These are phyloP conservation scores for Chimonanthus praecox DNA, from an alignment of 164 flowering plant species.

Conservation along the genomic window DNA sequence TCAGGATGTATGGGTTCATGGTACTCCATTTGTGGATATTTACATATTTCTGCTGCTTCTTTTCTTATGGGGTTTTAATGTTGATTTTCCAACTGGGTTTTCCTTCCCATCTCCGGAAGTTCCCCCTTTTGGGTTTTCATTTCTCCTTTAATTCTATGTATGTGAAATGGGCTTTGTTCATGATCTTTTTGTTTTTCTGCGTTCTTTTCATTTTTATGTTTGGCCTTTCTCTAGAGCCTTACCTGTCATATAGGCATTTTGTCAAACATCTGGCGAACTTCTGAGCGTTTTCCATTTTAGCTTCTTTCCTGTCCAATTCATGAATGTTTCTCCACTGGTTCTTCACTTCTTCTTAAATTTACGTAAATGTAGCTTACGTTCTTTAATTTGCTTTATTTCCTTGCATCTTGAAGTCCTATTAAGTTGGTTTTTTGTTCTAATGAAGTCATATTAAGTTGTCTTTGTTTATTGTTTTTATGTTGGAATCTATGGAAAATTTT, in stretches of 20 bases:
- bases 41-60: not conserved
- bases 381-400: not conserved
- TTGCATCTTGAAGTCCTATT: not conserved
- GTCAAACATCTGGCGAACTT: too few species aligned
- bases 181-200: not conserved
- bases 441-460: not conserved
- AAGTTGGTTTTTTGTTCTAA: not conserved
- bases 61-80: not conserved
- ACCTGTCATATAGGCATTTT: not conserved
- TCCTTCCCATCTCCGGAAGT: not conserved
- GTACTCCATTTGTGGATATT: not conserved
- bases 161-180: not conserved
- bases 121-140: not conserved
- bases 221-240: not conserved
- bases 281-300: not conserved
- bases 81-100: not conserved
- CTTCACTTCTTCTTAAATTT: too few species aligned
- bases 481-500: not conserved
- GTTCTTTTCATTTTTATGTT: too few species aligned
- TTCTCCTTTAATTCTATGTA: too few species aligned
- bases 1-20: not conserved
- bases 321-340: not conserved
- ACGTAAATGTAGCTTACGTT: not conserved
- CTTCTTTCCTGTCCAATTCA: not conserved
- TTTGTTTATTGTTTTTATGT: too few species aligned